Percentiles rank a stretch among this genome's conserved stretches.
Evolutionary conservation across 75 land plant species (phyloP).

Genomic region (Pinus tabuliformis): DNA sequence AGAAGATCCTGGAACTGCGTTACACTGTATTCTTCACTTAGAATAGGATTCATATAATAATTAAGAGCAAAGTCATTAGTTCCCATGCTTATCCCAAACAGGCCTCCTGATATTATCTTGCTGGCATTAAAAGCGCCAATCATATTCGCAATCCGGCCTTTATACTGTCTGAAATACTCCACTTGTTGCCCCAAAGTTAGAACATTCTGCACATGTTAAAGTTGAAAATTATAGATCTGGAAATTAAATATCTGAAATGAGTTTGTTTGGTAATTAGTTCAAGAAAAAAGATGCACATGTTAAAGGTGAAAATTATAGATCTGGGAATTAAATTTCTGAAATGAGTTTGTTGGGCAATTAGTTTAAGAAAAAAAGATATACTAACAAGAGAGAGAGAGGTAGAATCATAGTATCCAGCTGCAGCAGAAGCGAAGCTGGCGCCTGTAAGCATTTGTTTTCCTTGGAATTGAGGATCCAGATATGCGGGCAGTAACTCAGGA

Average conservation of each 20-base stretch:
- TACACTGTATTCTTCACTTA: conserved; percentile 25
- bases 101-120: conserved; percentile 35
- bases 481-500: neutral
- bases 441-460: neutral
- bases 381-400: too few relatives aligned
- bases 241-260: too few relatives aligned
- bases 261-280: too few relatives aligned
- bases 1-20: conserved; percentile 53
- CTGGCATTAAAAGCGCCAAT: conserved; percentile 39
- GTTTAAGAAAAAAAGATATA: too few relatives aligned
- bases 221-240: too few relatives aligned
- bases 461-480: neutral
- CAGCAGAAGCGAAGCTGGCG: conserved; percentile 5
- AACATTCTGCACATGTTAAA: conserved; percentile 9
- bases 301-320: too few relatives aligned
- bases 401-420: neutral
- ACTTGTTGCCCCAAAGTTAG: conserved; percentile 48
- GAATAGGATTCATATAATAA: conserved; percentile 71
- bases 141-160: conserved; percentile 26
- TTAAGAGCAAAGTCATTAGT: conserved; percentile 73
- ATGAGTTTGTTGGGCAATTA: too few relatives aligned
- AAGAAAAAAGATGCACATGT: too few relatives aligned
- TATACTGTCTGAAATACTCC: conserved; percentile 52
- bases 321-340: too few relatives aligned
- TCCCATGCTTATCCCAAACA: too few relatives aligned